phyloP scores from a whole-genome alignment of 1,139 yeast species.

The Arxiozyma slooffiae region DNA sequence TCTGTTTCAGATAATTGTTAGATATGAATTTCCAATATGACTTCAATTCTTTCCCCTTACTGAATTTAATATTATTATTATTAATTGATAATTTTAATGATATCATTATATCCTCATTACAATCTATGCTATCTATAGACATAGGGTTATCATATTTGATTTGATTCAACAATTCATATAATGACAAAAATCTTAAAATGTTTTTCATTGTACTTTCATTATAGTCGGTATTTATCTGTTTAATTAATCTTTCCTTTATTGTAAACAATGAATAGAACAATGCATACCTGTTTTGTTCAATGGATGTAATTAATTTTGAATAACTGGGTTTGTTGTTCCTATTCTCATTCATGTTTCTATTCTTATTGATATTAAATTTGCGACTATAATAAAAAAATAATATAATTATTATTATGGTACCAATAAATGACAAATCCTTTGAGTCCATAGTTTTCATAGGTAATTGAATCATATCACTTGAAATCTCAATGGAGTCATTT shows the following conservation, averaged over 20 bases:
- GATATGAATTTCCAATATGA: constrained; percentile 21
- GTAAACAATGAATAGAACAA: background rate
- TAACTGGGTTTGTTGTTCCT: background rate
- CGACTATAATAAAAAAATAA: background rate
- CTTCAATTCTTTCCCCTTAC: constrained; percentile 14
- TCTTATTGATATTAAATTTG: background rate
- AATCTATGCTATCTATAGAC: constrained; percentile 6
- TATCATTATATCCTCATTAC: constrained; percentile 20
- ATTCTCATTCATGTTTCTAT: background rate
- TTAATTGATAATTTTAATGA: constrained; percentile 17
- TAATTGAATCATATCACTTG: background rate
- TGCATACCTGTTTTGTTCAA: background rate
- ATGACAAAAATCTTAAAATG: background rate
- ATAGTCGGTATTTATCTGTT: background rate
- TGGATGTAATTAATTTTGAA: background rate
- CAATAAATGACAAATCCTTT: background rate
- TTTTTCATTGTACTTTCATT: background rate
- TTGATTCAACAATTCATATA: background rate
- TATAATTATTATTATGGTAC: background rate
- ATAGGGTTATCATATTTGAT: background rate
- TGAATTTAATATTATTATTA: constrained; percentile 12
- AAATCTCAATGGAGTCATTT: background rate
- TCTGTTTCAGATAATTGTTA: constrained; percentile 21
- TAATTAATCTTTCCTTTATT: background rate
- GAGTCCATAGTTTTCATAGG: background rate